Evolutionary conservation across 352 stramenopile species (phyloP), one percentile per base, ranked within the genome.

Genomic region (Phytopythium ostracodes): DNA sequence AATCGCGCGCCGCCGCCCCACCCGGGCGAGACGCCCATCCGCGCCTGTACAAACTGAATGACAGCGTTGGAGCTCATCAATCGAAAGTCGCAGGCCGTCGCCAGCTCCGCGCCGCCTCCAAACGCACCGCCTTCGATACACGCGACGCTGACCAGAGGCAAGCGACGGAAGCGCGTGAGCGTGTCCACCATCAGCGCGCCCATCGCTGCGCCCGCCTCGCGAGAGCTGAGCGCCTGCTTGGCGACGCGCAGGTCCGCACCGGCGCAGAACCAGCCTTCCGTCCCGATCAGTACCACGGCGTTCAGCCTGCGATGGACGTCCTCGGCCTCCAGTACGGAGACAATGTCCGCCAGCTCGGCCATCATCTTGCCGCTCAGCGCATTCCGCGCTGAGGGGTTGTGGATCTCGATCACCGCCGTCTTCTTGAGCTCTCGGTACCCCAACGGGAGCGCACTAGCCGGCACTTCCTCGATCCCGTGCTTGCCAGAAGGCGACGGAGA

Each of bases 291-390:
- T 44, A 95, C 60, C 3, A 95, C 73, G 0, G 76, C 71, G 44
- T 78, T 90, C n/a, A 97, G 74, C 24, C 78, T 59, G 11, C 63
- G 46, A 46, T 88, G 71, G 40, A 89, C 76, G 20, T 73, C 47
- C 1, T 75, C 67, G 38, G 82, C 61, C 58, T 94, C 85, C 22
- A 95, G 65, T n/a, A 72, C 12, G 14, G 71, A 58, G 31, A 96
- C 79, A 24, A 86, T 68, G 52, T 95, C 83, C 1, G 75, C 73
- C 36, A 97, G 75, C 59, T 97, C 70, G 9, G 84, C 83, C 87
- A 97, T 97, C 87, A 97, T 97, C 25, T 82, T 89, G 38, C 87
- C 89, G 55, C 79, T 93, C 36, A 97, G 67, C 15, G 87, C 82
- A 53, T 93, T 94, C 43, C 83, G 68, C 8, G 77, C 79, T 14